These are phyloP conservation scores for Microdochium trichocladiopsis DNA, from an alignment of 2,329 filamentous ascomycete species.

Conservation along the genomic window DNA sequence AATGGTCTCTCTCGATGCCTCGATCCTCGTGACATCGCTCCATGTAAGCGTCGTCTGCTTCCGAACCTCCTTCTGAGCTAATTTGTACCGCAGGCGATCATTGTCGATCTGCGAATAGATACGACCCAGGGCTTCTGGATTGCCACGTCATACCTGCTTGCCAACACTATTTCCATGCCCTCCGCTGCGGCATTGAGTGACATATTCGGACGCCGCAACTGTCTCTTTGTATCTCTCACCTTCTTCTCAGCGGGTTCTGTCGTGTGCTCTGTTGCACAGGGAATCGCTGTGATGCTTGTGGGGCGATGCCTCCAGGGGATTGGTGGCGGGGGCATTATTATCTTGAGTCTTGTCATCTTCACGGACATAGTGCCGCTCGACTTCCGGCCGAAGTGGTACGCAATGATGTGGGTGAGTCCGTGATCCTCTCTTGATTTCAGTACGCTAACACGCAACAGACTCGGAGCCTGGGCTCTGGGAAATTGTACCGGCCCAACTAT, in stretches of 20 bases:
- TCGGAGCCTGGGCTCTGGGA: too few relatives aligned
- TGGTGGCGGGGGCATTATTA: constrained; percentile 9
- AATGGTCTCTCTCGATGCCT: background rate
- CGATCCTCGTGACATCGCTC: background rate
- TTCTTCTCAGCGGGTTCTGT: constrained; percentile 5
- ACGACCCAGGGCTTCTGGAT: background rate
- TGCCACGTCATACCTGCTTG: background rate
- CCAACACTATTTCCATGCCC: background rate
- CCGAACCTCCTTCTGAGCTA: background rate
- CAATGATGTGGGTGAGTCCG: constrained; percentile 21
- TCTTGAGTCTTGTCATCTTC: constrained; percentile 13
- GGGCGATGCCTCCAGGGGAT: constrained; percentile 34
- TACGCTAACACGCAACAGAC: constrained; percentile 3
- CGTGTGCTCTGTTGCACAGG: constrained; percentile 4
- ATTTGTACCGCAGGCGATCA: background rate
- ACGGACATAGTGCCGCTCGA: constrained; percentile 39
- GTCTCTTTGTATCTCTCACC: background rate
- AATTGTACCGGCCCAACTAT: too few relatives aligned
- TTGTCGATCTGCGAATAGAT: background rate
- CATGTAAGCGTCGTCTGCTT: background rate
- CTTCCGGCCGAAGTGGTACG: too few relatives aligned
- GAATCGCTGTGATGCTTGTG: constrained; percentile 33
- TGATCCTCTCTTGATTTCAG: constrained; percentile 27
- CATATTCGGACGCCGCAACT: background rate
- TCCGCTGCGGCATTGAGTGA: background rate